A percentile compares a stretch with the other conserved stretches of the same genome.
Conservation (phyloP, 1,284 basidiomycete species). For the Rhodotorula glutinis region DNA sequence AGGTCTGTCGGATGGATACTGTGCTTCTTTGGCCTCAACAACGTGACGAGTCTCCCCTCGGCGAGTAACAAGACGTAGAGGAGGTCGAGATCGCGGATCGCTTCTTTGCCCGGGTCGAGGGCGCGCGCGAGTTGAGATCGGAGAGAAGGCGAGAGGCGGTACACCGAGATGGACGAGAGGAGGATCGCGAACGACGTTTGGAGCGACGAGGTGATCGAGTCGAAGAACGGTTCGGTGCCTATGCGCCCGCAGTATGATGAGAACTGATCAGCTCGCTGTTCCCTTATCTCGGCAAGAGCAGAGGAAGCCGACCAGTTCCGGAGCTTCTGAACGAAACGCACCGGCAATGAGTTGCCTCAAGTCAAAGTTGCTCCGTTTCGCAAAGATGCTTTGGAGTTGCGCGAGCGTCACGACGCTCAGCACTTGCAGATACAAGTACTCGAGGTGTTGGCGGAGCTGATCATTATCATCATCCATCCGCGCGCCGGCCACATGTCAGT, state of each 20-base stretch:
- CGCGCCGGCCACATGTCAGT: too few species aligned
- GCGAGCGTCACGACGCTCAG: conserved; percentile 80
- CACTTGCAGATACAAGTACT: conserved; percentile 90
- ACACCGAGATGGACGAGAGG: conserved; percentile 39
- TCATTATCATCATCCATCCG: rapidly evolving
- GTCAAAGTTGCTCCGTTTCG: conserved; percentile 86
- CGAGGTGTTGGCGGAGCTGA: conserved; percentile 89
- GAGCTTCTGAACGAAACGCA: conserved; percentile 47
- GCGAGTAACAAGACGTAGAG: conserved; percentile 85
- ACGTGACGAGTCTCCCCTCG: conserved; percentile 73
- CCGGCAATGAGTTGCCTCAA: conserved; percentile 78
- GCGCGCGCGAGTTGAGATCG: conserved; percentile 66
- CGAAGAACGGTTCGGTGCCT: conserved; percentile 80
- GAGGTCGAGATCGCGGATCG: conserved; percentile 65
- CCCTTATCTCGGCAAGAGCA: too few species aligned
- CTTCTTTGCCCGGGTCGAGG: conserved; percentile 66
- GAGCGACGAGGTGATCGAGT: conserved; percentile 64
- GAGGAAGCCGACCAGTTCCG: neutral
- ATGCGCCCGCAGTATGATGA: neutral
- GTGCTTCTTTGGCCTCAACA: conserved; percentile 85
- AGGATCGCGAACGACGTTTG: conserved; percentile 57
- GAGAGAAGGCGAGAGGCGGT: conserved; percentile 29
- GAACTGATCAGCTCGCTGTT: too few species aligned
- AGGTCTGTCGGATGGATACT: conserved; percentile 80
- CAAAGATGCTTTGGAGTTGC: conserved; percentile 81